phyloP scores from a whole-genome alignment of 768 basidiomycete genomes.

The Kwoniella europaea region DNA sequence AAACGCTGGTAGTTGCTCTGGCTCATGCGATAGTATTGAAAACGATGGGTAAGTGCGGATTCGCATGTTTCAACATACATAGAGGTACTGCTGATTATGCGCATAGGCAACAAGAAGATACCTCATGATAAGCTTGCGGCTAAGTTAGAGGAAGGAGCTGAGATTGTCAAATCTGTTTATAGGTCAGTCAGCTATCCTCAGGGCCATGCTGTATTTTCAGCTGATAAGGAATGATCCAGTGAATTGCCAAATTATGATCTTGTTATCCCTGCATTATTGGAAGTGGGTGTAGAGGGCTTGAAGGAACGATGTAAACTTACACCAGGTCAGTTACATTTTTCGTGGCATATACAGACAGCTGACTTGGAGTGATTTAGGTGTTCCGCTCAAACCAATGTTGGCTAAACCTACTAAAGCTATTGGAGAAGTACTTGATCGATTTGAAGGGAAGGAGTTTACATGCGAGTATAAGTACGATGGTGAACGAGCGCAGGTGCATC shows the following conservation, averaged over 20 bases:
- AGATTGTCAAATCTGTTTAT: slow-evolving; percentile 85
- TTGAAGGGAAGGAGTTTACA: slow-evolving; percentile 92
- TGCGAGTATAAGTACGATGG: slow-evolving; percentile 99
- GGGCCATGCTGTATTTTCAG: not conserved
- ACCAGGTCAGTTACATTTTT: slow-evolving; percentile 65
- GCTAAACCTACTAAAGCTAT: slow-evolving; percentile 99
- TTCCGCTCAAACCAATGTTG: slow-evolving; percentile 97
- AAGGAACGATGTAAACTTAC: slow-evolving; percentile 82
- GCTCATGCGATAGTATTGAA: slow-evolving; percentile 87
- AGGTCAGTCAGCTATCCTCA: slow-evolving; percentile 66
- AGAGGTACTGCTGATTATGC: slow-evolving; percentile 25
- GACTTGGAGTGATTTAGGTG: slow-evolving; percentile 42
- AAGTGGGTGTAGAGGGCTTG: slow-evolving; percentile 73
- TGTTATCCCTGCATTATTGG: slow-evolving; percentile 86
- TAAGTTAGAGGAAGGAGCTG: slow-evolving; percentile 76
- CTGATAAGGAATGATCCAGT: slow-evolving; percentile 59
- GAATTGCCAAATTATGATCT: slow-evolving; percentile 91
- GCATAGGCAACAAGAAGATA: slow-evolving; percentile 73
- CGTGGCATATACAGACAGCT: slow-evolving; percentile 2
- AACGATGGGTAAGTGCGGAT: slow-evolving; percentile 63
- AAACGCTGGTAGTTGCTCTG: slow-evolving; percentile 91
- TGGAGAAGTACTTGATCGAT: slow-evolving; percentile 93
- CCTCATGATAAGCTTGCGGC: slow-evolving; percentile 72
- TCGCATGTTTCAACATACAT: slow-evolving; percentile 54
- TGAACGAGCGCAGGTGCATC: slow-evolving; percentile 93